Evolutionary conservation across 345 rosid species (phyloP).

Genomic region (Eucalyptus tenuipes): DNA sequence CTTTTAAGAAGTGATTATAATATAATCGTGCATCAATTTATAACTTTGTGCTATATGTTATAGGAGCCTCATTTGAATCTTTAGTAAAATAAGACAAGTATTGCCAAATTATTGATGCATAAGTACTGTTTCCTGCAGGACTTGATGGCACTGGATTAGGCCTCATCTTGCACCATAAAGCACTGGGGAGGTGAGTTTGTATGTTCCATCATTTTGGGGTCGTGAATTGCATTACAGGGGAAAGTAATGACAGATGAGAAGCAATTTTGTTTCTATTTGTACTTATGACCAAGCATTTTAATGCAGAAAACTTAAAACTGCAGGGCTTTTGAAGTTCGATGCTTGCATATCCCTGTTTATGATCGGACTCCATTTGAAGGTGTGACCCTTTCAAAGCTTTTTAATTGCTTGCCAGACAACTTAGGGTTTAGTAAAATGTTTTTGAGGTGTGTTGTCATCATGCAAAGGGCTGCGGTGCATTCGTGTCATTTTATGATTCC

Average conservation of each 20-base stretch:
- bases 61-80: background rate
- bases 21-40: background rate
- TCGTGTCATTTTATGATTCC: background rate
- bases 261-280: background rate
- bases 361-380: constrained; percentile 54
- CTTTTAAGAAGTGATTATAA: background rate
- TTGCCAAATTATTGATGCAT: background rate
- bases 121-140: constrained; percentile 12
- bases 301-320: background rate
- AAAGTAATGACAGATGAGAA: background rate
- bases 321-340: constrained; percentile 76
- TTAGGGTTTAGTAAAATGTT: background rate
- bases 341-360: constrained; percentile 69
- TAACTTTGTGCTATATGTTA: background rate
- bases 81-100: background rate
- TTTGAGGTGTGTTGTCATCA: background rate
- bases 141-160: constrained; percentile 75
- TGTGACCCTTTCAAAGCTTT: background rate
- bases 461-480: background rate
- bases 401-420: background rate
- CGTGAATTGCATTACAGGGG: background rate
- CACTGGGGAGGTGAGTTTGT: constrained; percentile 59
- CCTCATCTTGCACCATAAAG: constrained; percentile 66
- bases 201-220: background rate
- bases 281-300: background rate